Conservation (phyloP, 2,329 filamentous ascomycete species). For the Alternaria conjuncta region DNA sequence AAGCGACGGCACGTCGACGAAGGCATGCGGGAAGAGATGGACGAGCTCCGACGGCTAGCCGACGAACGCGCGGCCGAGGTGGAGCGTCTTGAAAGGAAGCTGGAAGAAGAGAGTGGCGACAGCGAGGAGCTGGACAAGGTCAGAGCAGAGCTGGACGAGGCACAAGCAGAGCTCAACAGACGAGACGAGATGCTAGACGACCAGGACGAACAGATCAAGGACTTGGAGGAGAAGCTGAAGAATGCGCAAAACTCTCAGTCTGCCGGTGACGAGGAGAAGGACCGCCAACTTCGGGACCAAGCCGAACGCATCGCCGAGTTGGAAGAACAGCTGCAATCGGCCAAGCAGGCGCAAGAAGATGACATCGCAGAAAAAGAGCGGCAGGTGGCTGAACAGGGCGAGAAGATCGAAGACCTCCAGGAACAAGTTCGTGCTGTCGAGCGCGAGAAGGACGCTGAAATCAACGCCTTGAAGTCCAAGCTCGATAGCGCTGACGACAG, state of each 20-base stretch:
- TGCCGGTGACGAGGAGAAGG: conserved; percentile 39
- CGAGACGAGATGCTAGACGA: conserved; percentile 47
- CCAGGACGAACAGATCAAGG: conserved; percentile 47
- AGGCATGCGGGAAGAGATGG: conserved; percentile 68
- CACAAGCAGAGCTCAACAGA: conserved; percentile 42
- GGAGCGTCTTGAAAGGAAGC: conserved; percentile 41
- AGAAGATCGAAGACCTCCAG: conserved; percentile 44
- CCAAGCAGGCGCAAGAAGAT: conserved; percentile 30
- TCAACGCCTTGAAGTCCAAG: conserved; percentile 51
- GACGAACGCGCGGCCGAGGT: conserved; percentile 52
- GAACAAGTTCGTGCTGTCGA: conserved; percentile 34
- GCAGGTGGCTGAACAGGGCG: conserved; percentile 39
- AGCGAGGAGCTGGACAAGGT: conserved; percentile 48
- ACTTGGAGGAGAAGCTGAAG: conserved; percentile 41
- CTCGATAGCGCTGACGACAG: conserved; percentile 48
- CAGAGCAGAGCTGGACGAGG: conserved; percentile 41
- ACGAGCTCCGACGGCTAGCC: conserved; percentile 53
- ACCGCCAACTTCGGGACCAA: conserved; percentile 37
- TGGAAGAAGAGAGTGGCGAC: conserved; percentile 38
- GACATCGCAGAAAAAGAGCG: conserved; percentile 37
- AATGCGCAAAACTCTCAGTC: conserved; percentile 38
- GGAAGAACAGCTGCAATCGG: conserved; percentile 32
- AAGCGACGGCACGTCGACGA: conserved; percentile 78
- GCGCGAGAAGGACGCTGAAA: conserved; percentile 51
- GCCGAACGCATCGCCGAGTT: conserved; percentile 38